Base-by-base conservation (phyloP, 2,329 filamentous ascomycete genomes). In the Dactylellina parvicollis region DNA sequence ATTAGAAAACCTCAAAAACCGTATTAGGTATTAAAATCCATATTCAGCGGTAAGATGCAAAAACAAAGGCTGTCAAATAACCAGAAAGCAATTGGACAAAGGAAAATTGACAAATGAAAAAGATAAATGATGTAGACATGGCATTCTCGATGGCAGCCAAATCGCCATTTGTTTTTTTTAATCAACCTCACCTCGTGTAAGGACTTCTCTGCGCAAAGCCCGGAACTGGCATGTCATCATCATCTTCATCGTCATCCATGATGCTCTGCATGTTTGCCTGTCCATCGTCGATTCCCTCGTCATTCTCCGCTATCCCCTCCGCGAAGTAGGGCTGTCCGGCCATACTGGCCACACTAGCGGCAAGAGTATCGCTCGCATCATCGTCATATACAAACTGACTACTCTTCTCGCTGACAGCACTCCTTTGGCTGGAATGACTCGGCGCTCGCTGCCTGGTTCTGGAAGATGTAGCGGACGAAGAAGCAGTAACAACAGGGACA, bases 141-240 rank as follows among this genome's bases (percentile, higher is more conserved):
- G 30, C 49, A 38, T 36, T 54, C 20, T 38, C 24, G 49, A 24
- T 38, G 30, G 49, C 49, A 54, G 49, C 49, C 49, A 54, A 20
- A 34, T 36, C 1, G 32, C 49, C 30, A 9, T n/a, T 14, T 54
- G 32, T 34, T 22, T 36, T 34, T 16, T 9, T 14, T 14, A 24
- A 16, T 32, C 14, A 24, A 16, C 18, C 12, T 60, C 55, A 71
- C 22, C 62, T 62, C 9, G 49, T 75, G 22, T 52, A 75, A 10
- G 65, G 65, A 30, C 72, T 75, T 8, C 54, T 47, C 40, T 47
- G 57, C 14, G 72, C 64, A 64, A 75, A 75, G 14, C 66, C 59
- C 4, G 73, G 73, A 4, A 70, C 56, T 9, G 75, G 76, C n/a
- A 69, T 55, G 54, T 78, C 76, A 14, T 76, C 77, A 22, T 61